Evolutionary conservation across 345 rosid genomes (phyloP).

Genomic region (Populus ilicifolia): DNA sequence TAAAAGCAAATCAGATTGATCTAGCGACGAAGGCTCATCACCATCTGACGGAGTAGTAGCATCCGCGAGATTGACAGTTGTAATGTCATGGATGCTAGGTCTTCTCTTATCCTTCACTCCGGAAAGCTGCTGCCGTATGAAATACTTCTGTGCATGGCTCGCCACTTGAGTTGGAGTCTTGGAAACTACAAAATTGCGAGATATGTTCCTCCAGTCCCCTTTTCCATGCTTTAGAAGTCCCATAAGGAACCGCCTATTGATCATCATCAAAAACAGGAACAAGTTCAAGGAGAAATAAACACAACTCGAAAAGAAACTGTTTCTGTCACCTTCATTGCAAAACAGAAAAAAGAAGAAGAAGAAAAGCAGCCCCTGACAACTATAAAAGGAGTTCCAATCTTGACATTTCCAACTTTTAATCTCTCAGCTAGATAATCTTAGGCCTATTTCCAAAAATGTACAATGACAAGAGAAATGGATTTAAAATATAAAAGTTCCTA

Average conservation of each 20-base stretch:
- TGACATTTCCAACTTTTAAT: neutral
- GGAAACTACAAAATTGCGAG: slow-evolving; percentile 70
- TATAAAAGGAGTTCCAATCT: neutral
- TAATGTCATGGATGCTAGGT: slow-evolving; percentile 94
- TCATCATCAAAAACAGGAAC: slow-evolving; percentile 14
- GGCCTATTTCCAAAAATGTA: neutral
- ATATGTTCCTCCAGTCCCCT: slow-evolving; percentile 98
- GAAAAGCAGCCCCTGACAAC: neutral
- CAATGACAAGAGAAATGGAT: neutral
- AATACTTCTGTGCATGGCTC: slow-evolving; percentile 98
- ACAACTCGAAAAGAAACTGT: neutral
- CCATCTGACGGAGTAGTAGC: slow-evolving; percentile 15
- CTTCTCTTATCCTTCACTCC: slow-evolving; percentile 81
- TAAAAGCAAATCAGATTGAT: slow-evolving; percentile 14
- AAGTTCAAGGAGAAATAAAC: neutral
- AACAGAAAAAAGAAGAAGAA: neutral
- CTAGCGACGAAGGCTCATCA: slow-evolving; percentile 8
- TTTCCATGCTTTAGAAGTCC: slow-evolving; percentile 87
- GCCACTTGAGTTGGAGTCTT: slow-evolving; percentile 98
- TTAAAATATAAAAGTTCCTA: neutral
- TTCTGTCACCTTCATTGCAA: neutral
- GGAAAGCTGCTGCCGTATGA: slow-evolving; percentile 70
- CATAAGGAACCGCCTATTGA: slow-evolving; percentile 62
- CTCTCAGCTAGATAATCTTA: neutral
- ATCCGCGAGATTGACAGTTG: slow-evolving; percentile 52